Evolutionary conservation across 805 yeast genomes (phyloP), one percentile per base, ranked within the genome.

Genomic region (Metschnikowia borealis): DNA sequence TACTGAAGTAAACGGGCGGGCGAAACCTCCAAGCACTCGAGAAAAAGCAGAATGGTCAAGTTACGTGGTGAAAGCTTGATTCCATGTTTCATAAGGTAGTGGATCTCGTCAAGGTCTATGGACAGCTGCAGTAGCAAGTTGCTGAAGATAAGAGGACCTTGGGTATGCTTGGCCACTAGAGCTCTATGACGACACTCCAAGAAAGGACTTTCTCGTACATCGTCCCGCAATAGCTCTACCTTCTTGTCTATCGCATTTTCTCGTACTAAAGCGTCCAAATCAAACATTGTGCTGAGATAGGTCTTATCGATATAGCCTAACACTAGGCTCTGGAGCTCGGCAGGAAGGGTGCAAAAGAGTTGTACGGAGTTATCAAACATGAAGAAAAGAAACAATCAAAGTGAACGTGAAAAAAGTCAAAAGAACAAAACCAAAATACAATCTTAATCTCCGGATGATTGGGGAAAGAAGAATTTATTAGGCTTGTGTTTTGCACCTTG

Each of bases 221-320:
- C 32, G 45, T 32, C 18, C 26, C 31, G 20, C 8, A 26, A 11
- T 4, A 26, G 29, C 11, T 26, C 29, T 26, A 26, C 11, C 3
- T 26, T 26, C 8, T 8, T 11, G 11, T 26, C 11, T 26, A 10
- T 26, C 29, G 11, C 29, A 8, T 26, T 26, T 10, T 26, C 29
- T 8, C 13, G 36, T 18, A 49, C 38, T 23, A 56, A 36, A 17
- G 37, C 34, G n/a, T 35, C 17, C 15, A 57, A 55, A 32, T 40
- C 47, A 36, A 62, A 62, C 29, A 58, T 50, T 20, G 29, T 18
- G n/a, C 54, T 54, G 14, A 62, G 54, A 17, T 57, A 58, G 13
- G 38, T 33, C 7, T 54, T 51, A 6, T 53, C 44, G 29, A 62
- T 34, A 34, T 45, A 54, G 44, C 53, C 44, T 14, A 62, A 49